Conservation (phyloP, 2,329 filamentous ascomycete species). For the Xylaria sp. region DNA sequence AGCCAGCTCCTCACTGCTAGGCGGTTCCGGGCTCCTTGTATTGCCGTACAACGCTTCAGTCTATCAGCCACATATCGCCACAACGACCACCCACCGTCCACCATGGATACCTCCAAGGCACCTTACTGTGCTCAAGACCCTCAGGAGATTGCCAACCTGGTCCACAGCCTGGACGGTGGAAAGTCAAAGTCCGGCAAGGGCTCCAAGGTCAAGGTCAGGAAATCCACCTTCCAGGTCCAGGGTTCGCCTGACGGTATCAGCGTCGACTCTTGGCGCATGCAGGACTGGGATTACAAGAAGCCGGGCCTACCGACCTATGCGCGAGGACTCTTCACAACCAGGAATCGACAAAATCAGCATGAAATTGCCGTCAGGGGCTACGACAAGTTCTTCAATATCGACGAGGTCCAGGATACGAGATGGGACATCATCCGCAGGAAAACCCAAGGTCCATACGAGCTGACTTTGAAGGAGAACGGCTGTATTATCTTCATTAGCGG, state of each 20-base stretch:
- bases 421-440: constrained; percentile 78
- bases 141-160: constrained; percentile 66
- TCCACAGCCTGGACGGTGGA: constrained; percentile 63
- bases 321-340: constrained; percentile 89
- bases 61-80: constrained; percentile 1
- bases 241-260: constrained; percentile 64
- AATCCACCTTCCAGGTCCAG: constrained; percentile 72
- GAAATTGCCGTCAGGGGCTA: constrained; percentile 91
- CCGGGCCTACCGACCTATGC: constrained; percentile 86
- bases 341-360: constrained; percentile 61
- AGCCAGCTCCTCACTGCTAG: background rate
- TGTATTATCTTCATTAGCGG: constrained; percentile 98
- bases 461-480: constrained; percentile 98
- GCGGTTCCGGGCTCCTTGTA: background rate
- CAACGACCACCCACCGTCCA: constrained; percentile 6
- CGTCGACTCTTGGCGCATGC: constrained; percentile 90
- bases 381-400: constrained; percentile 98
- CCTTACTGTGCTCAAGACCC: constrained; percentile 72
- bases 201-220: constrained; percentile 80
- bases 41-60: background rate
- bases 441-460: constrained; percentile 86
- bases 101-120: constrained; percentile 44
- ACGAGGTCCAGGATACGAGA: constrained; percentile 78
- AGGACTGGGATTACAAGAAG: constrained; percentile 96
- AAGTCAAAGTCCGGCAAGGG: constrained; percentile 59